Percentiles rank a stretch among this genome's conserved stretches.
These are phyloP conservation scores for Cryptococcus maquisensis DNA, from an alignment of 1,284 basidiomycete genomes.

Conservation along the genomic window DNA sequence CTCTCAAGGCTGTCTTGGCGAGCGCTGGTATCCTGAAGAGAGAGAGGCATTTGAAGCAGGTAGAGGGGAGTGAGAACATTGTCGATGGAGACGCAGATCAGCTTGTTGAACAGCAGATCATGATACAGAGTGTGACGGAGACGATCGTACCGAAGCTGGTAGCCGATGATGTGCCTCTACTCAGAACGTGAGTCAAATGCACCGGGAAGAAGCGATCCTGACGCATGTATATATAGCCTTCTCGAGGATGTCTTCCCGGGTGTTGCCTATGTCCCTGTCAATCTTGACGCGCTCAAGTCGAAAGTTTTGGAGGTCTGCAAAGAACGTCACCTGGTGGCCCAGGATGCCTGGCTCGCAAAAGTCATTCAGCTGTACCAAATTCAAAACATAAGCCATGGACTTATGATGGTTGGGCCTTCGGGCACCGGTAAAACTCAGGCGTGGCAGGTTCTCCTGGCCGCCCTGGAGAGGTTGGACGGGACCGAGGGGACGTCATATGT, in stretches of 20 bases:
- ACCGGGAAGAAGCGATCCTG: background rate
- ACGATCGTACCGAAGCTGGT: slow-evolving; percentile 98
- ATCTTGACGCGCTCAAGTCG: slow-evolving; percentile 76
- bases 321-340: slow-evolving; percentile 77
- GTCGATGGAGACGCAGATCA: slow-evolving; percentile 53
- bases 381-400: slow-evolving; percentile 97
- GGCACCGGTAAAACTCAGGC: slow-evolving; percentile 97
- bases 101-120: slow-evolving; percentile 88
- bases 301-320: slow-evolving; percentile 83
- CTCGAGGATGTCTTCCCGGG: slow-evolving; percentile 97
- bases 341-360: slow-evolving; percentile 90
- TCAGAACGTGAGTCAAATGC: slow-evolving; percentile 65
- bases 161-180: slow-evolving; percentile 90
- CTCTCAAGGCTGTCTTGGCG: slow-evolving; percentile 91
- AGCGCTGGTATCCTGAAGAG: slow-evolving; percentile 97
- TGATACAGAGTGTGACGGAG: slow-evolving; percentile 99
- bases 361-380: slow-evolving; percentile 98
- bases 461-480: slow-evolving; percentile 86
- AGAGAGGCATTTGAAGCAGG: slow-evolving; percentile 60
- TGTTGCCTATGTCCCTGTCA: slow-evolving; percentile 82
- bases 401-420: slow-evolving; percentile 99
- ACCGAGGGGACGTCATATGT: slow-evolving; percentile 91
- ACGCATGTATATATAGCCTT: slow-evolving; percentile 56
- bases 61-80: slow-evolving; percentile 26
- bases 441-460: slow-evolving; percentile 88